A percentile compares a stretch with the other conserved stretches of the same genome.
Conservation (phyloP, 2,329 filamentous ascomycete species). For the Ophidiomyces ophidiicola region DNA sequence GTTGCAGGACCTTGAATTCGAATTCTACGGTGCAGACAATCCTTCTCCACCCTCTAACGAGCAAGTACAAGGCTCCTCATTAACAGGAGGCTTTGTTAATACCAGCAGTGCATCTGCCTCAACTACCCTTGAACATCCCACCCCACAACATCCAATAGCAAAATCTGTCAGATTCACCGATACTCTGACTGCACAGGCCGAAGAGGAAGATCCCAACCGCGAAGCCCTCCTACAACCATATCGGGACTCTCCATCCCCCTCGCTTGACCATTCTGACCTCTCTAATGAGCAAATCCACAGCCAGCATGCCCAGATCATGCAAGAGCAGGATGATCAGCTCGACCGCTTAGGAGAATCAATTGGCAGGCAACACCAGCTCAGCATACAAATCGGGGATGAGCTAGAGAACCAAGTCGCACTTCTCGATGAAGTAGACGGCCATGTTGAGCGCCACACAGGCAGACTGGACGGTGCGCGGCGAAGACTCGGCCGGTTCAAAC, state of each 20-base stretch:
- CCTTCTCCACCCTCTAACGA: constrained; percentile 27
- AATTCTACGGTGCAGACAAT: constrained; percentile 56
- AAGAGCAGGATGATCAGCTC: constrained; percentile 89
- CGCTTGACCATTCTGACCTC: constrained; percentile 43
- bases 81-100: constrained; percentile 53
- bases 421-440: constrained; percentile 76
- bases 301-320: constrained; percentile 68
- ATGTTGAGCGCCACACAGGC: constrained; percentile 67
- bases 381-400: constrained; percentile 93
- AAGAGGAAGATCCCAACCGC: constrained; percentile 38
- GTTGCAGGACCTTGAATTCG: constrained; percentile 60
- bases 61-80: constrained; percentile 51
- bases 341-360: constrained; percentile 78
- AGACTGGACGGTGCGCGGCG: constrained; percentile 64
- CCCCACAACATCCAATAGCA: constrained; percentile 35
- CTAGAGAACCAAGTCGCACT: constrained; percentile 79
- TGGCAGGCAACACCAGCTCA: constrained; percentile 76
- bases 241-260: constrained; percentile 45
- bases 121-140: constrained; percentile 33
- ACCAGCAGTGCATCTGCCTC: constrained; percentile 35
- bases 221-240: constrained; percentile 48
- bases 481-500: constrained; percentile 57
- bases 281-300: constrained; percentile 75
- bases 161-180: constrained; percentile 86
- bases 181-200: constrained; percentile 29